Evolutionary conservation across 192 early-diverging fungal species (phyloP).

Genomic region (Entomortierella lignicola): DNA sequence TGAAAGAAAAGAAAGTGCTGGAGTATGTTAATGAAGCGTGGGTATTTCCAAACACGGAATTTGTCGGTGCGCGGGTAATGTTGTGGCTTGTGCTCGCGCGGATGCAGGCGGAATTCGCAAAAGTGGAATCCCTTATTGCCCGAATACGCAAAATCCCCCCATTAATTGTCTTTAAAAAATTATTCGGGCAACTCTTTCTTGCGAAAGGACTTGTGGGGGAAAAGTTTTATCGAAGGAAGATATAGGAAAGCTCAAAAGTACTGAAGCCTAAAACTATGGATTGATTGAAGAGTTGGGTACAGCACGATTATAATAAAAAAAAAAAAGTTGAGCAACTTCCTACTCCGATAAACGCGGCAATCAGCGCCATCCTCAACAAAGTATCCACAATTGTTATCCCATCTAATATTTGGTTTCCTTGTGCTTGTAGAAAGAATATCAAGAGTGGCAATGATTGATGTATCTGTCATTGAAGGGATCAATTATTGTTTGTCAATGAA

Average conservation of each 20-base stretch:
- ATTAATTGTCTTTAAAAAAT: background rate
- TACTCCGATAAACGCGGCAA: background rate
- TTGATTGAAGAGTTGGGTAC: background rate
- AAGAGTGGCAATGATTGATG: too few relatives aligned
- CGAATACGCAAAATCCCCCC: background rate
- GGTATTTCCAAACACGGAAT: background rate
- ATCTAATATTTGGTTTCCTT: background rate
- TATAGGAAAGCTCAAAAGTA: background rate
- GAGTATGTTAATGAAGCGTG: too few relatives aligned
- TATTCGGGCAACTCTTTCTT: background rate
- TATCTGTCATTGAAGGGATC: too few relatives aligned
- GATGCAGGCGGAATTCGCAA: background rate
- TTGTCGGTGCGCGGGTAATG: background rate
- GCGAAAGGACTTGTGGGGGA: background rate
- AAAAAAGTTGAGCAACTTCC: background rate
- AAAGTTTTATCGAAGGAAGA: background rate
- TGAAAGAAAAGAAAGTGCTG: too few relatives aligned
- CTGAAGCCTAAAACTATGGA: background rate
- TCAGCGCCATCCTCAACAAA: background rate
- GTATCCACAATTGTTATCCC: background rate
- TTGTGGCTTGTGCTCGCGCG: background rate
- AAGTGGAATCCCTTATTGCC: background rate
- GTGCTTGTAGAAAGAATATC: background rate
- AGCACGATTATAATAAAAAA: background rate
- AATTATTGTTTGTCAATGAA: too few relatives aligned